Base-by-base conservation (phyloP, 2,329 filamentous ascomycete genomes). In the Xylaria sp. region DNA sequence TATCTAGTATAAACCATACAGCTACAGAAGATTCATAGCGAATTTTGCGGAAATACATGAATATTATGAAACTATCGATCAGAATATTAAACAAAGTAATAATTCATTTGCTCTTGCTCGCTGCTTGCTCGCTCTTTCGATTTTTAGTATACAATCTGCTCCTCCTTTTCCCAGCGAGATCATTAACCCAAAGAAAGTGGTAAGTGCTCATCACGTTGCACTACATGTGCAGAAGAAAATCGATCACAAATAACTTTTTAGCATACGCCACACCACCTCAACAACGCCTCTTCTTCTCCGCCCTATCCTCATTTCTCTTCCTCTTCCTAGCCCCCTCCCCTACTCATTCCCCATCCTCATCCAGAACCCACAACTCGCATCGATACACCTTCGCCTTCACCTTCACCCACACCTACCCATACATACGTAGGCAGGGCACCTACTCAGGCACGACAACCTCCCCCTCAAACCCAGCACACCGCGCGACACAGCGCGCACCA, bases 401-500 rank as follows among this genome's bases (percentile, higher is more conserved):
- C 28, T 28, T 28, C 28, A 28, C 28, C 18, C 18, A 48, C 6
- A 20, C n/a, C 6, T 20, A 48, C 8, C 20, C 6, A 48, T 6
- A 48, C 2, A 20, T 7, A 48, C n/a, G 10, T 20, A 20, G 1
- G 4, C 13, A 49, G n/a, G n/a, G n/a, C n/a, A n/a, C n/a, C 13
- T 55, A 54, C 51, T 56, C 54, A 23, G 73, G 73, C 28, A 69
- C 69, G 33, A 73, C 69, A 33, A 76, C 57, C 54, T 68, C 71
- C 20, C 64, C 72, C 64, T 67, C 71, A 3, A 69, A 70, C 4
- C 69, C 72, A 6, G 64, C 65, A 5, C 70, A 69, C 43, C 67
- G 62, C 4, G 71, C 70, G n/a, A 68, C 71, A 48, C 73, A 75
- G 57, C 73, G 60, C 59, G 71, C 73, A 3, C 68, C 67, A 9